These are phyloP conservation scores for Volutella citrinella DNA, from an alignment of 2,329 filamentous ascomycete species.

Conservation along the genomic window DNA sequence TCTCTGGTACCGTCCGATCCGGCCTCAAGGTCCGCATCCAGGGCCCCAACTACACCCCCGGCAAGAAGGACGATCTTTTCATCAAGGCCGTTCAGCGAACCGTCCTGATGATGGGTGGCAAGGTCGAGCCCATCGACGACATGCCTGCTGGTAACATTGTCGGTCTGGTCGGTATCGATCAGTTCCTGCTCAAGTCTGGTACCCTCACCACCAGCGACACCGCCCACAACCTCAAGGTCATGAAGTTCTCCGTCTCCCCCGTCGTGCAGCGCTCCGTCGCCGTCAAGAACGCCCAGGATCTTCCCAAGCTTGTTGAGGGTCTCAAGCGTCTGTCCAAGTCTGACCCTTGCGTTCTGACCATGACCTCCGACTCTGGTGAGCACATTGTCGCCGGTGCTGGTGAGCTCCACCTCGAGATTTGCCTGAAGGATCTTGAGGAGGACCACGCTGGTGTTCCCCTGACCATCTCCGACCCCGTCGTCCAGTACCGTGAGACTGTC, in stretches of 20 bases:
- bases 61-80: conserved; percentile 98
- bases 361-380: conserved; percentile 89
- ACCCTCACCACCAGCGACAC: conserved; percentile 96
- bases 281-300: conserved; percentile 99
- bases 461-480: conserved; percentile 96
- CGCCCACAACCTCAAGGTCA: conserved; percentile 99
- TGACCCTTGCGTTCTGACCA: conserved; percentile 94
- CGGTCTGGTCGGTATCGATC: conserved; percentile 97
- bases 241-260: conserved; percentile 99
- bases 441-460: conserved; percentile 99
- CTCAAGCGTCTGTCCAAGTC: conserved; percentile 99
- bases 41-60: conserved; percentile 96
- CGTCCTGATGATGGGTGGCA: conserved; percentile 99
- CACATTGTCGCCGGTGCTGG: conserved; percentile 98
- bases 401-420: conserved; percentile 99
- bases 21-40: conserved; percentile 99
- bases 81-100: conserved; percentile 99
- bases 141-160: conserved; percentile 99
- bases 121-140: conserved; percentile 98
- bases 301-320: conserved; percentile 99
- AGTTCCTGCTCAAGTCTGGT: conserved; percentile 99
- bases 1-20: conserved; percentile 95
- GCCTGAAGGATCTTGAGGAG: conserved; percentile 99
- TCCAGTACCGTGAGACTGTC: conserved; percentile 98
- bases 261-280: conserved; percentile 98